Evolutionary conservation across 2,329 filamentous ascomycete species (phyloP).

Genomic region (Niveomyces coronatus): DNA sequence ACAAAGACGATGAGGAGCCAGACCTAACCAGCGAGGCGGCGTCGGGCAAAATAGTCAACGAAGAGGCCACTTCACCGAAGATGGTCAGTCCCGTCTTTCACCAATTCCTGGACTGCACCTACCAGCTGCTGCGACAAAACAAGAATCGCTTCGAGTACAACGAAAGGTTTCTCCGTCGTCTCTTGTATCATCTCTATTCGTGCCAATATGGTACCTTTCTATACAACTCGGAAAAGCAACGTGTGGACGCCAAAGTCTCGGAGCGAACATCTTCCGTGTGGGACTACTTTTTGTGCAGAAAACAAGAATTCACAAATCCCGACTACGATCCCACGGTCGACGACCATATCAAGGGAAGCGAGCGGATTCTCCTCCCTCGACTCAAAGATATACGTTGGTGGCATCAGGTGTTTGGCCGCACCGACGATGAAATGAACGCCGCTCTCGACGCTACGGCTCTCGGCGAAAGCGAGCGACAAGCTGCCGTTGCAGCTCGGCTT

Average conservation of each 20-base stretch:
- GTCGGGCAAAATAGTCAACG: slow-evolving; percentile 32
- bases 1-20: slow-evolving; percentile 51
- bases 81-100: slow-evolving; percentile 96
- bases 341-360: slow-evolving; percentile 67
- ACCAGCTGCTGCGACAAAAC: slow-evolving; percentile 77
- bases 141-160: slow-evolving; percentile 92
- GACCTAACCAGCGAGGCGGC: slow-evolving; percentile 36
- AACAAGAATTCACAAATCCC: slow-evolving; percentile 71
- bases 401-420: slow-evolving; percentile 76
- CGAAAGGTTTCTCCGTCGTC: slow-evolving; percentile 77
- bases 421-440: slow-evolving; percentile 88
- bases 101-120: slow-evolving; percentile 91
- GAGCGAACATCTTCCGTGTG: slow-evolving; percentile 80
- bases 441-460: slow-evolving; percentile 44
- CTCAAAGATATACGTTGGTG: slow-evolving; percentile 83
- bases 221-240: slow-evolving; percentile 88
- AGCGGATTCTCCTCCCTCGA: slow-evolving; percentile 74
- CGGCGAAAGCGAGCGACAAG: slow-evolving; percentile 32
- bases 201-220: slow-evolving; percentile 97
- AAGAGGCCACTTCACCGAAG: slow-evolving; percentile 67
- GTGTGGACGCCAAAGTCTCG: slow-evolving; percentile 55
- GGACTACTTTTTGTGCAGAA: slow-evolving; percentile 85
- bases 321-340: slow-evolving; percentile 67
- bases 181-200: slow-evolving; percentile 89
- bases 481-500: slow-evolving; percentile 25